Evolutionary conservation across 306 rosid genomes (phyloP), one percentile per base, ranked within the genome.

Genomic region (Cucurbita pepo): DNA sequence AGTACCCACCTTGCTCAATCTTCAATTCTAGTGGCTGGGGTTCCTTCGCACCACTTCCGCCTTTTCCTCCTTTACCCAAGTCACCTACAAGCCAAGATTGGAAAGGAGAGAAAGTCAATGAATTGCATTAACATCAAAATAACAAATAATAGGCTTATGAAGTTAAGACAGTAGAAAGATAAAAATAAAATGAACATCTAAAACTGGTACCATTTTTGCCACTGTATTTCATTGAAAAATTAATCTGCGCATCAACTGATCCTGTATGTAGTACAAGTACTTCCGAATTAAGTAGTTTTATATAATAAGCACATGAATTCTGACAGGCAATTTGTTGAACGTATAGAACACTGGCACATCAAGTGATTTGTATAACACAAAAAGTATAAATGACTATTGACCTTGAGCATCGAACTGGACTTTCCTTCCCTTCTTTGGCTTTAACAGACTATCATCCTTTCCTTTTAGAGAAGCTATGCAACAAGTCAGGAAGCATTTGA

Each of bases 351-450:
- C 7, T 19, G 40, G 40, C 30, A 47, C 56, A 47, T 47, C 73
- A 67, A 45, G 36, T 65, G 36, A 44, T 4, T 65, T 41, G 54
- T 11, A 43, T 44, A 19, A 40, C 53, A 38, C 18, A 65, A 19
- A 18, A 44, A 2, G n/a, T 19, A 44, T 44, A 56, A 76, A 71
- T 81, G 50, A 56, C 36, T 14, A 12, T 25, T 77, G 77, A 93
- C 97, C 92, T 85, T 82, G 83, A 57, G 63, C 41, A 38, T 85
- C 75, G 75, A 94, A 94, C 75, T 94, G 94, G 78, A 87, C 97
- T 81, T 63, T 91, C 83, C 85, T 90, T 64, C 85, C 88, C 81
- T 76, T 89, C 69, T 81, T 79, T 34, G 88, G 77, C 80, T 87
- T 90, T 59, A 86, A 16, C 40, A 93, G 77, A 84, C 87, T 85